phyloP scores from a whole-genome alignment of 495 filamentous ascomycete genomes.

The Penicillium samsonianum region DNA sequence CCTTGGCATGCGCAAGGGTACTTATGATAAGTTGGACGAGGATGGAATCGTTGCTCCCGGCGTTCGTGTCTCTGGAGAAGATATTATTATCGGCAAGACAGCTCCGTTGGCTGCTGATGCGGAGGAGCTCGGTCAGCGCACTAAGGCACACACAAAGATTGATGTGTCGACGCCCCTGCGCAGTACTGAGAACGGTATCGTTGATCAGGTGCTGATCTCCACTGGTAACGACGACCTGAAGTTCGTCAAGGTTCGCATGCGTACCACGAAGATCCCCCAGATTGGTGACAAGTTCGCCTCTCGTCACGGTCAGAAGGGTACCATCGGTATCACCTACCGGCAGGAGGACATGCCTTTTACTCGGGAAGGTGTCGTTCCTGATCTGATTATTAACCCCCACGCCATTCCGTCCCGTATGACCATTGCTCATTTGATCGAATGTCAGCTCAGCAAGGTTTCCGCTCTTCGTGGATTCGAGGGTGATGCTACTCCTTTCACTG shows the following conservation, averaged over 20 bases:
- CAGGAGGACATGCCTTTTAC: conserved; percentile 99
- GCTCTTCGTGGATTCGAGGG: conserved; percentile 89
- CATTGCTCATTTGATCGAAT: conserved; percentile 99
- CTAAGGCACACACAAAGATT: conserved; percentile 84
- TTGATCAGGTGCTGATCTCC: conserved; percentile 89
- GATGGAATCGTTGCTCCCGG: conserved; percentile 93
- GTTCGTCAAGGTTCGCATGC: conserved; percentile 95
- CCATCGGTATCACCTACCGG: conserved; percentile 95
- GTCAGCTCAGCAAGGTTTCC: conserved; percentile 92
- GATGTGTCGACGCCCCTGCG: conserved; percentile 93
- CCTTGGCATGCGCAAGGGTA: conserved; percentile 86
- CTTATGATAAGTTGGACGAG: conserved; percentile 96
- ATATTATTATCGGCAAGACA: conserved; percentile 99
- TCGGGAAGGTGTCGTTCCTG: conserved; percentile 83
- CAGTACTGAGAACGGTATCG: conserved; percentile 93
- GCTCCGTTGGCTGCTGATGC: conserved; percentile 89
- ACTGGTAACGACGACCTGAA: conserved; percentile 82
- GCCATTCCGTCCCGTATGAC: conserved; percentile 99
- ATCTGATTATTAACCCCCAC: conserved; percentile 99
- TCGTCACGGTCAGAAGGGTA: conserved; percentile 98
- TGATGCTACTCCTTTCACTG: conserved; percentile 97
- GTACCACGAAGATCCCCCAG: conserved; percentile 96
- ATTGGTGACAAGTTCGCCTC: conserved; percentile 99
- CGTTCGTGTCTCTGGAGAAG: conserved; percentile 91
- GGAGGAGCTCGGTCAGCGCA: conserved; percentile 90